Conservation (phyloP, 208 protist genomes). For the Acanthamoeba sp. region DNA sequence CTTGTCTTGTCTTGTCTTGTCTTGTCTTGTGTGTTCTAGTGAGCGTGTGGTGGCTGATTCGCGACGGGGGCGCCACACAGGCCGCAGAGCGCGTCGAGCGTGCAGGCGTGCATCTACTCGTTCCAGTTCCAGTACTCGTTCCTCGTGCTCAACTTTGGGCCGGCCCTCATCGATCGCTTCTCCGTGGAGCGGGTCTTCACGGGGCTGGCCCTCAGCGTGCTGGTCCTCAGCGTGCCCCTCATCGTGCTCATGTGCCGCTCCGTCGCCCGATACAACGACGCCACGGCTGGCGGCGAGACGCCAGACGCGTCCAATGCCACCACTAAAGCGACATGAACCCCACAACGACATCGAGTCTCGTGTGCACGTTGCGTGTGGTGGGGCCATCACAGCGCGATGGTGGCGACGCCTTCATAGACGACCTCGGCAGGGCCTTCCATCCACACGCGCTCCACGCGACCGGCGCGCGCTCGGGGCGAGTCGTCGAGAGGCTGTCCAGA, state of each 20-base stretch:
- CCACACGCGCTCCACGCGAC: neutral
- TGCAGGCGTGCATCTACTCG: conserved; percentile 26
- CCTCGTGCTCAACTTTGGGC: conserved; percentile 53
- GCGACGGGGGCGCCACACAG: neutral
- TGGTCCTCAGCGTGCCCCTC: conserved; percentile 25
- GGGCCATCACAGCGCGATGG: neutral
- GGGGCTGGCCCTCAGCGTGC: conserved; percentile 13
- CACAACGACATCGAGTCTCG: neutral
- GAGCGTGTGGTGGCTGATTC: too few relatives aligned
- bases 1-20: too few relatives aligned
- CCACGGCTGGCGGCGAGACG: too few relatives aligned
- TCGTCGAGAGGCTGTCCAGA: neutral
- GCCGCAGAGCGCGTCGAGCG: conserved; percentile 50
- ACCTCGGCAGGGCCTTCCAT: conserved; percentile 23
- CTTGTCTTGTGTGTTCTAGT: neutral
- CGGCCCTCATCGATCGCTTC: neutral
- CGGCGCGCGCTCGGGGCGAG: neutral
- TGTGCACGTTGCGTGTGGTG: neutral
- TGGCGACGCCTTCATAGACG: neutral
- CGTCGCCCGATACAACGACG: neutral
- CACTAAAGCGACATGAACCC: neutral
- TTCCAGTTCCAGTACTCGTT: conserved; percentile 49
- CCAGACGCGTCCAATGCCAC: neutral
- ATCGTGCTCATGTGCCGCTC: conserved; percentile 14
- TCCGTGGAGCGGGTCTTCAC: conserved; percentile 16